These are phyloP conservation scores for Dipteronia sinensis DNA, from an alignment of 345 rosid species.

Conservation along the genomic window DNA sequence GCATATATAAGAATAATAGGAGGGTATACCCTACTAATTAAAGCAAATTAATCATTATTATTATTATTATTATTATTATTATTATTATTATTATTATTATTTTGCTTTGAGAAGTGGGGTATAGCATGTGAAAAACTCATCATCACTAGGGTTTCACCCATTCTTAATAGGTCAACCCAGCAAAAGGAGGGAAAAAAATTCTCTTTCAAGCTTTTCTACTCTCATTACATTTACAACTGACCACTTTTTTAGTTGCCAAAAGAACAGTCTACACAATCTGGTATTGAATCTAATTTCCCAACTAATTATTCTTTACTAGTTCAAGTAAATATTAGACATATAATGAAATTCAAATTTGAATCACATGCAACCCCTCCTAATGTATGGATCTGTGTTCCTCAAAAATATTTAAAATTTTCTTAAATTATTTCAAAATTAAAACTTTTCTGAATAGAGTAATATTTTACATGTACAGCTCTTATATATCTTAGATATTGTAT, in stretches of 20 bases:
- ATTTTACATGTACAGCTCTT: too few relatives aligned
- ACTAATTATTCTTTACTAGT: too few relatives aligned
- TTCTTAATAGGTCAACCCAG: neutral
- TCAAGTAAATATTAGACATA: too few relatives aligned
- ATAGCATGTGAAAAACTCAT: constrained; percentile 3
- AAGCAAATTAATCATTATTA: constrained; percentile 17
- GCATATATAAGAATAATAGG: neutral
- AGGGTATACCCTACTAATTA: neutral
- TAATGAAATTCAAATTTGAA: too few relatives aligned
- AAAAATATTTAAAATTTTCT: too few relatives aligned
- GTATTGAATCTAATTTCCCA: too few relatives aligned
- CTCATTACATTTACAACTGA: neutral
- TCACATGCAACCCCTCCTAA: too few relatives aligned
- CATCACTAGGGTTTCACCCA: constrained; percentile 16
- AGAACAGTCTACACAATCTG: too few relatives aligned
- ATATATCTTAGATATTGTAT: too few relatives aligned
- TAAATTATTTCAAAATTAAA: too few relatives aligned
- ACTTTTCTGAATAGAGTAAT: too few relatives aligned
- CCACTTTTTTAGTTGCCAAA: neutral
- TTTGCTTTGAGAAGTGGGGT: constrained; percentile 9
- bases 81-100: neutral
- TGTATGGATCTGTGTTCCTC: too few relatives aligned
- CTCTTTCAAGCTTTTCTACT: neutral
- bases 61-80: neutral
- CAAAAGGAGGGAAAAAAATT: neutral